Conservation (phyloP, 345 rosid genomes). For the Linum lewisii region DNA sequence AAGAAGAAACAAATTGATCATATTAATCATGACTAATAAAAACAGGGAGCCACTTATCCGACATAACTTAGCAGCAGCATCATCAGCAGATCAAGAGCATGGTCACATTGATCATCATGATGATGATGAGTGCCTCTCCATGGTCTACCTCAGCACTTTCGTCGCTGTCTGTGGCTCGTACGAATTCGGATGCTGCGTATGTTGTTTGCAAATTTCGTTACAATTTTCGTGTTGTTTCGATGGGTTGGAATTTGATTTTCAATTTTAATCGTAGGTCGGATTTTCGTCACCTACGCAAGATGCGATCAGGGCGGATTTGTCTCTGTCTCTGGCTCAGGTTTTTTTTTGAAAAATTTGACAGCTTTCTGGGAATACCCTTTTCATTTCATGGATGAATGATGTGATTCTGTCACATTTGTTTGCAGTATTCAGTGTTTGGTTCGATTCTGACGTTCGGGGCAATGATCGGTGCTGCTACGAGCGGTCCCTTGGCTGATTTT, state of each 20-base stretch:
- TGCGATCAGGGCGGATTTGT: background rate
- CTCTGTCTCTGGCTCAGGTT: background rate
- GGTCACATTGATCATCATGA: no score
- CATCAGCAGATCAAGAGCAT: no score
- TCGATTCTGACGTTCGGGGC: constrained; percentile 40
- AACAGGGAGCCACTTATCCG: no score
- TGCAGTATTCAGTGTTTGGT: constrained; percentile 37
- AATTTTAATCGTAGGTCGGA: background rate
- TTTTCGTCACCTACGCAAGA: constrained; percentile 1
- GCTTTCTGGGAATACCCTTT: background rate
- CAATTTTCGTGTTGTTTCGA: background rate
- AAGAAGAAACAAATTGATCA: no score
- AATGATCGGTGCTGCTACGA: constrained; percentile 34
- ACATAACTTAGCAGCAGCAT: no score
- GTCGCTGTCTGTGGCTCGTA: constrained; percentile 4
- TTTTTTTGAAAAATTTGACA: background rate
- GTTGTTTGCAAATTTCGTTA: background rate
- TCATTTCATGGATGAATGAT: background rate
- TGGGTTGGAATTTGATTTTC: background rate
- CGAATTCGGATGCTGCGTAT: constrained; percentile 1
- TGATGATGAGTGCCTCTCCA: background rate
- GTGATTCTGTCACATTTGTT: background rate
- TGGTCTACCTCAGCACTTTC: constrained; percentile 6
- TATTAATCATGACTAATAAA: no score
- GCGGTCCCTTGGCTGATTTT: constrained; percentile 31